Evolutionary conservation across 352 stramenopile genomes (phyloP), one percentile per base, ranked within the genome.

Genomic region (Aphanomyces invadans): DNA sequence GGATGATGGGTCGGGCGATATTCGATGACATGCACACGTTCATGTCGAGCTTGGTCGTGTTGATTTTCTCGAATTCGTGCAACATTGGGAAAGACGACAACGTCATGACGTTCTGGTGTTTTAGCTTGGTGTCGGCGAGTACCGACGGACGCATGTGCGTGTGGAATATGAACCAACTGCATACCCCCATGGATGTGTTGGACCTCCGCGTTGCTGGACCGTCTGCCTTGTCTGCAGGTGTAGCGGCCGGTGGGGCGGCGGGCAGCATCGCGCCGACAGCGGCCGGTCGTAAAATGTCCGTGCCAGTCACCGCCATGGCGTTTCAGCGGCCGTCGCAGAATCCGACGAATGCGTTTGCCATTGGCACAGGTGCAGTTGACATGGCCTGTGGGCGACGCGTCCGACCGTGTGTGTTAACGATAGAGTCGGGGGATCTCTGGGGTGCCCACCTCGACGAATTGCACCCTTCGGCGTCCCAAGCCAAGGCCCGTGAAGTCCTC

Each of bases 141-240:
- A 95, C 87, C 4, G 87, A 95, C 53, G 87, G 87, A 2, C 83
- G 87, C 10, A 79, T 95, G 29, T 94, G 85, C 56, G 64, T 95
- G 23, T 95, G 87, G 87, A 81, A 91, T 57, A 74, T 93, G 33
- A 84, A 93, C 36, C 83, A 94, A 51, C 70, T 94, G 53, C 85
- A 94, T 59, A 78, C 91, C 62, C 85, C 85, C 2, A 48, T 94
- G 21, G 85, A 94, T 54, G 88, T 92, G 76, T 69, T 94, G 48
- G 85, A 94, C 66, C 69, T 94, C 11, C 82, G 85, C 26, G 89
- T 94, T 55, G 77, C 81, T 19, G 45, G 38, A n/a, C 26, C 38
- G 9, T 31, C 17, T n/a, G n/a, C n/a, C n/a, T n/a, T n/a, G n/a
- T n/a, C n/a, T n/a, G n/a, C n/a, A n/a, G n/a, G n/a, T n/a, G n/a